These are phyloP conservation scores for Phlebiopsis flavidoalba DNA, from an alignment of 768 basidiomycete genomes.

Conservation along the genomic window DNA sequence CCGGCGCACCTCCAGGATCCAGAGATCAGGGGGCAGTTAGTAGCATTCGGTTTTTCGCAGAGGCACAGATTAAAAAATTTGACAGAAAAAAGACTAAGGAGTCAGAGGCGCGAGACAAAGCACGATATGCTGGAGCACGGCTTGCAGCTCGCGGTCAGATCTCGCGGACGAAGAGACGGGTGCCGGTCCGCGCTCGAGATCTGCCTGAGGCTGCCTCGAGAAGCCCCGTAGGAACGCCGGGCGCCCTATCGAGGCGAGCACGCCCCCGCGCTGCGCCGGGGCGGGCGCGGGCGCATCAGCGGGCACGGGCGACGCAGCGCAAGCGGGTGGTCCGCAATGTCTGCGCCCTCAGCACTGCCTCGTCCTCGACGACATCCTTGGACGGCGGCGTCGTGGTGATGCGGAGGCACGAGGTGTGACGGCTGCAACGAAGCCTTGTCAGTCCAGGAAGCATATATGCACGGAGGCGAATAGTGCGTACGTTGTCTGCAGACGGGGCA, in stretches of 20 bases:
- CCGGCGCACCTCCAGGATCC: no score
- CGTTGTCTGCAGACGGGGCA: constrained; percentile 96
- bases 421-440: constrained; percentile 38
- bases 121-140: no score
- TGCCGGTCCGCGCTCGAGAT: constrained; percentile 24
- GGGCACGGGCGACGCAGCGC: neutral
- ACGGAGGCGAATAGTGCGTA: constrained; percentile 34
- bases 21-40: no score
- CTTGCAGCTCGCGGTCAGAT: no score
- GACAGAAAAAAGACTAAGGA: no score
- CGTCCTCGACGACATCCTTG: constrained; percentile 27
- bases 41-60: no score
- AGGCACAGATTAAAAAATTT: no score
- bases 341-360: constrained; percentile 18
- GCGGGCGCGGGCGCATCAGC: constrained; percentile 5
- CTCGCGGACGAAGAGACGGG: no score
- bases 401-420: constrained; percentile 81
- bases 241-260: constrained; percentile 12
- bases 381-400: constrained; percentile 67
- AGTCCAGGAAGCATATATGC: neutral
- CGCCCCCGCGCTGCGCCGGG: constrained; percentile 14
- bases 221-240: constrained; percentile 20
- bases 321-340: constrained; percentile 15
- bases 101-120: no score
- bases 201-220: constrained; percentile 16